phyloP scores from a whole-genome alignment of 495 filamentous ascomycete species.

The Penicillium fimorum region DNA sequence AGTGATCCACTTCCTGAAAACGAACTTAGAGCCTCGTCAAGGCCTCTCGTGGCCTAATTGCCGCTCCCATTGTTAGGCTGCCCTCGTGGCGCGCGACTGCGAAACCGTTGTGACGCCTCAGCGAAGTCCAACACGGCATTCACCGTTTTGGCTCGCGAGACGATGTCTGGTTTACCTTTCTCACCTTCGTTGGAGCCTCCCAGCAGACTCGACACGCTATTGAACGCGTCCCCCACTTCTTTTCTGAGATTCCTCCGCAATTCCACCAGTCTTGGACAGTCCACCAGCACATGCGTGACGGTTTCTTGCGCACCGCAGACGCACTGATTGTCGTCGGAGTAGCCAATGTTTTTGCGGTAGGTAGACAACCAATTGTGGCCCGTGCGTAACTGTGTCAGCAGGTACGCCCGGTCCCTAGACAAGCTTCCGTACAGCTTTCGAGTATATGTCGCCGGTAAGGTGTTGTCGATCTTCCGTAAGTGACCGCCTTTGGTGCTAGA shows the following conservation, averaged over 20 bases:
- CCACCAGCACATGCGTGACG: constrained; percentile 21
- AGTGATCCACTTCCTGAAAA: no score
- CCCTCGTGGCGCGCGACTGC: constrained; percentile 7
- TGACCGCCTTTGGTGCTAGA: constrained; percentile 9
- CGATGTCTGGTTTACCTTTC: constrained; percentile 25
- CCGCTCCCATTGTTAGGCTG: no score
- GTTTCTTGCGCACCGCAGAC: constrained; percentile 22
- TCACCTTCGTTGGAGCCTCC: constrained; percentile 27
- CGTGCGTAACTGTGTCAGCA: constrained; percentile 24
- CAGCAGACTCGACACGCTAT: constrained; percentile 26
- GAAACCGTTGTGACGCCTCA: constrained; percentile 31
- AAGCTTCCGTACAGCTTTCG: constrained; percentile 18
- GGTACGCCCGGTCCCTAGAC: constrained; percentile 16
- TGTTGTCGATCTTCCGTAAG: constrained; percentile 16
- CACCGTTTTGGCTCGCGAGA: constrained; percentile 24
- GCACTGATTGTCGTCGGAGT: constrained; percentile 19
- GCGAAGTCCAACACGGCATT: constrained; percentile 31
- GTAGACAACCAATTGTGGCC: constrained; percentile 22
- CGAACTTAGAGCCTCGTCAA: no score
- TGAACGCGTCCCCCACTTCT: constrained; percentile 25
- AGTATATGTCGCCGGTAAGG: constrained; percentile 18
- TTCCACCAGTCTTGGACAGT: constrained; percentile 14
- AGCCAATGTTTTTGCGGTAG: constrained; percentile 6
- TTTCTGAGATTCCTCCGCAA: constrained; percentile 18
- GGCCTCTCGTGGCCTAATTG: no score